phyloP scores from a whole-genome alignment of 805 yeast species.

The Candida koratica region DNA sequence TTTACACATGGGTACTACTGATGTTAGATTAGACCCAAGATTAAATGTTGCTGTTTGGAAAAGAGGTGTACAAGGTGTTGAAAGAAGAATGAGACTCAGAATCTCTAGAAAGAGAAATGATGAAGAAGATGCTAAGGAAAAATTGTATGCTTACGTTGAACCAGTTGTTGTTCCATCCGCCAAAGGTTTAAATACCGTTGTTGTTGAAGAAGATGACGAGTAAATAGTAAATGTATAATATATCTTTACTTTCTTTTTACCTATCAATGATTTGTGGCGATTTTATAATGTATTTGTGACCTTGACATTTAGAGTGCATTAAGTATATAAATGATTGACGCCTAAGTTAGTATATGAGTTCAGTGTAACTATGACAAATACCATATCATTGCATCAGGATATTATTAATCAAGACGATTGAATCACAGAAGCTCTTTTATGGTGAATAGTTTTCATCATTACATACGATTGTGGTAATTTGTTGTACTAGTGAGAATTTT shows the following conservation, averaged over 20 bases:
- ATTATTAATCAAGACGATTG: slow-evolving; percentile 52
- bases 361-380: slow-evolving; percentile 92
- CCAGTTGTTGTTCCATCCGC: slow-evolving; percentile 90
- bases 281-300: not conserved
- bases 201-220: slow-evolving; percentile 62
- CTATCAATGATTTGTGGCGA: not conserved
- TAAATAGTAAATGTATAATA: slow-evolving; percentile 5
- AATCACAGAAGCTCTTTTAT: slow-evolving; percentile 34
- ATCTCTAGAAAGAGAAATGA: slow-evolving; percentile 99
- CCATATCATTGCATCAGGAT: slow-evolving; percentile 54
- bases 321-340: not conserved
- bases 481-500: slow-evolving; percentile 6
- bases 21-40: slow-evolving; percentile 98
- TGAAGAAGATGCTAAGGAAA: slow-evolving; percentile 98
- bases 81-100: slow-evolving; percentile 96
- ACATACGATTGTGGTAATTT: slow-evolving; percentile 1
- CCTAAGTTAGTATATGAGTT: slow-evolving; percentile 18
- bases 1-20: slow-evolving; percentile 98
- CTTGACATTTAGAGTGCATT: not conserved
- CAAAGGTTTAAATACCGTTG: slow-evolving; percentile 98
- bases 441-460: slow-evolving; percentile 37
- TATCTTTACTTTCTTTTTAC: not conserved
- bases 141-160: slow-evolving; percentile 97
- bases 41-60: slow-evolving; percentile 98
- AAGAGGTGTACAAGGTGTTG: slow-evolving; percentile 99